Evolutionary conservation across 495 filamentous ascomycete species (phyloP).

Genomic region (Xylaria sp.): DNA sequence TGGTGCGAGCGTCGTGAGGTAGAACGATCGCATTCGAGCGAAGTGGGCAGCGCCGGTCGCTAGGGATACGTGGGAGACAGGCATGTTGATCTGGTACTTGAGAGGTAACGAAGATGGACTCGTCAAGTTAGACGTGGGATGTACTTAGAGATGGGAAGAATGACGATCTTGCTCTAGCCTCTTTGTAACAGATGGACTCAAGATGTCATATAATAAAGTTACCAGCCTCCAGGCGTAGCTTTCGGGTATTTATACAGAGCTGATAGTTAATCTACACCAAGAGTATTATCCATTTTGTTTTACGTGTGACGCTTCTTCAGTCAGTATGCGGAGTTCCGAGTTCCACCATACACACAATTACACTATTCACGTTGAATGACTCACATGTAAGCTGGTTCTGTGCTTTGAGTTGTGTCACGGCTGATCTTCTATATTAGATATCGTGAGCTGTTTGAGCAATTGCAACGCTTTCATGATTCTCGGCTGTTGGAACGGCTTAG

Average conservation of each 20-base stretch:
- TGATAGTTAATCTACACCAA: background rate
- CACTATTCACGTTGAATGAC: background rate
- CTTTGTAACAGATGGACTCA: background rate
- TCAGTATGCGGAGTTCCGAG: conserved; percentile 9
- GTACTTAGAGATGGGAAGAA: background rate
- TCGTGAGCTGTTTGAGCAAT: background rate
- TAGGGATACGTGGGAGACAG: conserved; percentile 42
- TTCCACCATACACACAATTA: background rate
- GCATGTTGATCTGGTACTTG: conserved; percentile 32
- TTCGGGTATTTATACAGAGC: background rate
- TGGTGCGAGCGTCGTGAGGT: conserved; percentile 46
- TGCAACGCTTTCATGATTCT: background rate
- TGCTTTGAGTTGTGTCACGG: background rate
- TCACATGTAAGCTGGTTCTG: background rate
- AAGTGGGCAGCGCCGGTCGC: conserved; percentile 38
- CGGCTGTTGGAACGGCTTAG: background rate
- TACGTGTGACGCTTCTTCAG: background rate
- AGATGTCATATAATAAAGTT: background rate
- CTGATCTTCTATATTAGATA: background rate
- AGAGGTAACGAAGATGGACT: background rate
- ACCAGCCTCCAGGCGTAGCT: background rate
- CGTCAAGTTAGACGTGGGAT: background rate
- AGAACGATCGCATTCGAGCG: conserved; percentile 48
- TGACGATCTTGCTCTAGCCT: background rate
- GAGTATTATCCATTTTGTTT: background rate